Base-by-base conservation (phyloP, 164 flowering plant species). In the Stephania japonica region DNA sequence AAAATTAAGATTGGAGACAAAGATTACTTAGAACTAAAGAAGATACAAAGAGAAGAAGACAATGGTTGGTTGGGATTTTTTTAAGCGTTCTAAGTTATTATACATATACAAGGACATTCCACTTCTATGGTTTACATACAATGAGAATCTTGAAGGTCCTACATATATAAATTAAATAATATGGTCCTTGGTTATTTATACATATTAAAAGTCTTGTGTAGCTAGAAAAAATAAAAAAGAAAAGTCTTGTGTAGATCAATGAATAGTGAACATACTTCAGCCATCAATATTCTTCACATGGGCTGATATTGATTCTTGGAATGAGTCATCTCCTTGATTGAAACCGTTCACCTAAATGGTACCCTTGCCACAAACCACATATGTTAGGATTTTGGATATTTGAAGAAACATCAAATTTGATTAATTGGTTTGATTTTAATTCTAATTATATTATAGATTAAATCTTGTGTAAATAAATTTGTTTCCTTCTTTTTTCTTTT, bases 201-300 rank as follows among this genome's bases (percentile, higher is more conserved):
- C 23, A 19, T 16, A 59, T 21, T 47, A 9, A 59, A n/a, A 16
- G 0, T 0, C n/a, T 59, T 19, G 21, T 19, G n/a, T n/a, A n/a
- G n/a, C n/a, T n/a, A n/a, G n/a, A n/a, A n/a, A n/a, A n/a, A n/a
- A n/a, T n/a, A n/a, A n/a, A n/a, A n/a, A n/a, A n/a, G n/a, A n/a
- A n/a, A n/a, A n/a, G n/a, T n/a, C n/a, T n/a, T n/a, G n/a, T n/a
- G n/a, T n/a, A n/a, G n/a, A n/a, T n/a, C n/a, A n/a, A n/a, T n/a
- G n/a, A n/a, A n/a, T n/a, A n/a, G n/a, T n/a, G n/a, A n/a, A n/a
- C 24, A 59, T 19, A 21, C 64, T 59, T 24, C 64, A 59, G 11
- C 64, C 24, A 59, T 21, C 64, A 59, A n/a, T 59, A 59, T 59
- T 59, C 64, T 59, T 59, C 64, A 59, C 64, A 59, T 59, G 64